A percentile compares a stretch with the other conserved stretches of the same genome.
Evolutionary conservation across 83 land plant species (phyloP).

Genomic region (Diphasiastrum complanatum): DNA sequence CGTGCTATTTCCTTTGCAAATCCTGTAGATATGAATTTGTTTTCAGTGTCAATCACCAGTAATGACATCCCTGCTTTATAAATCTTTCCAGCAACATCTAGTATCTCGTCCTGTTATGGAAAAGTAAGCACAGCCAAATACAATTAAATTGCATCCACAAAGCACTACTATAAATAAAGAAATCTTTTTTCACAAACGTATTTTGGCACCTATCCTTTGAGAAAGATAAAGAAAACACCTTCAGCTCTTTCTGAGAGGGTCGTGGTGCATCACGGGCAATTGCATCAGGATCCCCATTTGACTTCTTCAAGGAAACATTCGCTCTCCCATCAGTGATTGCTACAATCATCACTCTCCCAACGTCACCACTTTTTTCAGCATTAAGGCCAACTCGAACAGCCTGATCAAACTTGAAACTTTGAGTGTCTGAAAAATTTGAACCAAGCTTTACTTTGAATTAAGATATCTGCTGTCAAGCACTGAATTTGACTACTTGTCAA

Average conservation of each 20-base stretch:
- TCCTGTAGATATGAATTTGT: slow-evolving; percentile 96
- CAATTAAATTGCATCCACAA: not conserved
- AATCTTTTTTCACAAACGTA: not conserved
- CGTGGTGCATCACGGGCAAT: slow-evolving; percentile 69
- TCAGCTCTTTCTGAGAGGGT: slow-evolving; percentile 79
- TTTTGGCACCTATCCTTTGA: not conserved
- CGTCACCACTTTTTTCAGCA: slow-evolving; percentile 99
- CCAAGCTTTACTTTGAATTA: not conserved
- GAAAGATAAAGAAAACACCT: slow-evolving; percentile 44
- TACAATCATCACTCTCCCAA: slow-evolving; percentile 96
- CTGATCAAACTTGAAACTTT: slow-evolving; percentile 24
- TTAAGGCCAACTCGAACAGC: slow-evolving; percentile 95
- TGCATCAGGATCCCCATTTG: slow-evolving; percentile 74
- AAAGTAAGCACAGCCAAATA: not conserved
- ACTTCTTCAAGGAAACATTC: slow-evolving; percentile 80
- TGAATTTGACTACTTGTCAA: too few relatives aligned
- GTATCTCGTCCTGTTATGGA: slow-evolving; percentile 69
- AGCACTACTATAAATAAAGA: not conserved
- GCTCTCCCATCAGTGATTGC: slow-evolving; percentile 97
- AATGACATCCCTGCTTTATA: slow-evolving; percentile 98
- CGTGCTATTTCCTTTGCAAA: slow-evolving; percentile 98
- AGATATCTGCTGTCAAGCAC: too few relatives aligned
- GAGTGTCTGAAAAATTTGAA: not conserved
- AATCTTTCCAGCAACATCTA: slow-evolving; percentile 91
- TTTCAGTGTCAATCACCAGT: slow-evolving; percentile 94